phyloP scores from a whole-genome alignment of 75 land plant genomes.

The Azolla pinnata region DNA sequence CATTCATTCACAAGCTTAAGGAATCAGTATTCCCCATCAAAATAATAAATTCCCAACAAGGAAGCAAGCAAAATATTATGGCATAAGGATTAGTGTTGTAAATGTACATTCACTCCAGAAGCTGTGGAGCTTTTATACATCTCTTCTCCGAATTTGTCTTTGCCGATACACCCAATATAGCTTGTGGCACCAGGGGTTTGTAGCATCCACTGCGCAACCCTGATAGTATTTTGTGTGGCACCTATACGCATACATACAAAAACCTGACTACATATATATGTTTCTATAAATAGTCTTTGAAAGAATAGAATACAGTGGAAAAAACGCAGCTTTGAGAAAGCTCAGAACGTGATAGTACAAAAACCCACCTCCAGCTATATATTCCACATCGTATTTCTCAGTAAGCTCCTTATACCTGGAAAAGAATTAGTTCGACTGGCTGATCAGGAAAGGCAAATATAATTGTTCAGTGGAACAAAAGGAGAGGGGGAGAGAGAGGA shows the following conservation, averaged over 20 bases:
- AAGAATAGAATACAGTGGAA: too few species aligned
- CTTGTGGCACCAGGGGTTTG: conserved; percentile 89
- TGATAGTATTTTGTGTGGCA: conserved; percentile 92
- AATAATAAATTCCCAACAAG: too few species aligned
- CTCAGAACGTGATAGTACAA: background rate
- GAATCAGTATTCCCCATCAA: too few species aligned
- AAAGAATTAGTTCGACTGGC: background rate
- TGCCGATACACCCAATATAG: conserved; percentile 94
- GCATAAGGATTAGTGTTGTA: too few species aligned
- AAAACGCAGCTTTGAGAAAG: too few species aligned
- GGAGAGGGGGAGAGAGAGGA: too few species aligned
- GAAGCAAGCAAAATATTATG: too few species aligned
- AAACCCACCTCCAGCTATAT: conserved; percentile 81
- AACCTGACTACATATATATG: too few species aligned
- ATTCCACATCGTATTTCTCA: conserved; percentile 55
- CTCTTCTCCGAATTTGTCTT: conserved; percentile 90
- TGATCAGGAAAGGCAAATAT: background rate
- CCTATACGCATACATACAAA: conserved; percentile 31
- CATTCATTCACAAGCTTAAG: background rate
- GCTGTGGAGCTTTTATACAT: conserved; percentile 62
- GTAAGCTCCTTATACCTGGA: conserved; percentile 84
- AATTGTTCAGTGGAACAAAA: too few species aligned
- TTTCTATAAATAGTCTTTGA: too few species aligned
- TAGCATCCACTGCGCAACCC: conserved; percentile 99
- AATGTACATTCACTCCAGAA: conserved; percentile 88